Evolutionary conservation across 805 yeast genomes (phyloP).

Genomic region (Candida ovalis): DNA sequence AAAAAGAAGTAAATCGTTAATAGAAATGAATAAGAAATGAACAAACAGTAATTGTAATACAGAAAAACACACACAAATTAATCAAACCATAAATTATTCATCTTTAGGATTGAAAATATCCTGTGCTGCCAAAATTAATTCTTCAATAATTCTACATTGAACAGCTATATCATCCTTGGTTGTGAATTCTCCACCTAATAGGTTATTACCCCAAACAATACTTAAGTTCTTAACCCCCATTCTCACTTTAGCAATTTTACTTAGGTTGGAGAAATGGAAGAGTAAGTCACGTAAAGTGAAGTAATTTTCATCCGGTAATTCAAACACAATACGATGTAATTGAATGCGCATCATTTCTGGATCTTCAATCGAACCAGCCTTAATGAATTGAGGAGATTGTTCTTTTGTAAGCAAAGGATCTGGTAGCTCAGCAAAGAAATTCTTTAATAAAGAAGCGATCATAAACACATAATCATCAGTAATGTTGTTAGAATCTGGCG

Average conservation of each 20-base stretch:
- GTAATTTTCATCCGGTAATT: conserved; percentile 91
- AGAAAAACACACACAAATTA: not conserved
- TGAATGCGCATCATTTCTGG: conserved; percentile 57
- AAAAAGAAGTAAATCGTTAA: too few relatives aligned
- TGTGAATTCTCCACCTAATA: conserved; percentile 62
- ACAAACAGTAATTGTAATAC: too few relatives aligned
- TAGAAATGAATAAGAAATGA: too few relatives aligned
- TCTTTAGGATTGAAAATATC: conserved; percentile 54
- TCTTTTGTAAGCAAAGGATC: conserved; percentile 76
- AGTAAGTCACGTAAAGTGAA: conserved; percentile 82
- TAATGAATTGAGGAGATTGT: conserved; percentile 58
- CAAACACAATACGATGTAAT: conserved; percentile 83
- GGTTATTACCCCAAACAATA: conserved; percentile 92
- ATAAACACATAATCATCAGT: conserved; percentile 80
- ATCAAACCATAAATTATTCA: conserved; percentile 2
- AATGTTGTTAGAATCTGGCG: conserved; percentile 51
- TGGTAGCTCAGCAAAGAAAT: conserved; percentile 80
- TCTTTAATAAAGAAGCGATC: conserved; percentile 83
- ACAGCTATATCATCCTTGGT: conserved; percentile 45
- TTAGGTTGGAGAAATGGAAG: conserved; percentile 58
- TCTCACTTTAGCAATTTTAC: conserved; percentile 54
- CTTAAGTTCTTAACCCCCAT: conserved; percentile 82
- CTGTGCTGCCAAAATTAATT: conserved; percentile 75
- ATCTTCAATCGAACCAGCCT: conserved; percentile 66
- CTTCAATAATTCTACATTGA: conserved; percentile 70